Base-by-base conservation (phyloP, 2,329 filamentous ascomycete genomes). In the Penicillium sp. region DNA sequence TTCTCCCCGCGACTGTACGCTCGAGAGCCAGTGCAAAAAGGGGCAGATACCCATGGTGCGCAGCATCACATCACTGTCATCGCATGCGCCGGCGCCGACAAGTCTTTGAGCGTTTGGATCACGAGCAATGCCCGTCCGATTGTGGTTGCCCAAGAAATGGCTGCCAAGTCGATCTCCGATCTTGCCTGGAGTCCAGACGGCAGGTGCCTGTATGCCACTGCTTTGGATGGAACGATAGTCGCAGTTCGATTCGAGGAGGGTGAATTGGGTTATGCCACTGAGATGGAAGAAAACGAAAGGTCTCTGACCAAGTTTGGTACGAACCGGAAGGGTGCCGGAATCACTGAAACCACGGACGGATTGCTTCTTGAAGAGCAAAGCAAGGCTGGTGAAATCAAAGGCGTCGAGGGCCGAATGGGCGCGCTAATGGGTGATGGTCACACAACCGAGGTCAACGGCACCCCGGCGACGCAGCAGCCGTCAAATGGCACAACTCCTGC, bases 31-130 rank as follows among this genome's bases (percentile, higher is more conserved):
- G 65, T 65, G 14, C 65, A 68, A 59, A 74, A 37, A 62, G 75
- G 51, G 9, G 50, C 56, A 1, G 66, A 69, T 8, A 65, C 37
- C 11, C 55, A 67, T 29, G 65, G 63, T 7, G 53, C 60, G 13
- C 61, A 69, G 45, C 51, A 67, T 56, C 74, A 79, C 11, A 87
- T 95, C 3, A 96, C 90, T 0, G 90, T 98, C 0, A 93, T 98
- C 52, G 92, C 93, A 6, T 96, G 90, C 45, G 92, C 90, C 4
- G 93, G 92, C 2, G 92, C 95, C 56, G 92, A 98, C 61, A 96
- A 95, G 65, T 92, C 89, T 2, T 67, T 98, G 28, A 95, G 87
- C 56, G 83, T 98, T 25, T 98, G 92, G 92, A 96, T 95, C 54
- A 98, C 93, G 1, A 95, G 88, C 57, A 94, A 86, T 15, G 89